Conservation (phyloP, 2,329 filamentous ascomycete species). For the Fusarium duplospermum region DNA sequence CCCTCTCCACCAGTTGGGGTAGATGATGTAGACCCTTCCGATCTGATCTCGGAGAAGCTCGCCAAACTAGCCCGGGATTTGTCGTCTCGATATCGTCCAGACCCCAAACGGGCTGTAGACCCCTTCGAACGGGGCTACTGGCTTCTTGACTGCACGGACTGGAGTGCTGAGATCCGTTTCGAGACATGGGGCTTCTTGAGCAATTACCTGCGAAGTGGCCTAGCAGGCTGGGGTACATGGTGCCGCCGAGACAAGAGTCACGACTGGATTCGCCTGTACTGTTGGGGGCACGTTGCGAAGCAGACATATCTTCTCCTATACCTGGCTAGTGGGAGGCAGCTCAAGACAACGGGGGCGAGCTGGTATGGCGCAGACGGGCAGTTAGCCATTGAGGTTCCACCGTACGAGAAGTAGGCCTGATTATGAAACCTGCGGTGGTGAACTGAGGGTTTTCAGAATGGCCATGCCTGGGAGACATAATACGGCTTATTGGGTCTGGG, state of each 20-base stretch:
- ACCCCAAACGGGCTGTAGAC: constrained; percentile 48
- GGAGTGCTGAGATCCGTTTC: constrained; percentile 61
- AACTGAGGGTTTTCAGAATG: not conserved
- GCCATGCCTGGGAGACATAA: not conserved
- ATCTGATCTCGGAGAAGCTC: constrained; percentile 69
- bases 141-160: constrained; percentile 69
- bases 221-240: constrained; percentile 76
- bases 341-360: constrained; percentile 66
- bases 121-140: constrained; percentile 83
- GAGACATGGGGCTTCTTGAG: constrained; percentile 72
- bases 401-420: constrained; percentile 36
- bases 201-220: constrained; percentile 68
- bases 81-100: constrained; percentile 64
- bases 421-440: not conserved
- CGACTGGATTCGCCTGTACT: constrained; percentile 73
- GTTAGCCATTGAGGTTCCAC: constrained; percentile 57
- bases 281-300: constrained; percentile 79
- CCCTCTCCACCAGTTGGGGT: constrained; percentile 64
- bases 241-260: constrained; percentile 57
- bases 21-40: constrained; percentile 56
- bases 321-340: constrained; percentile 72
- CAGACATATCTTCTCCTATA: constrained; percentile 83
- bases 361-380: constrained; percentile 76
- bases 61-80: constrained; percentile 63
- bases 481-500: not conserved